Evolutionary conservation across 2,329 filamentous ascomycete genomes (phyloP), one percentile per base, ranked within the genome.

Genomic region (Fusarium sp.): DNA sequence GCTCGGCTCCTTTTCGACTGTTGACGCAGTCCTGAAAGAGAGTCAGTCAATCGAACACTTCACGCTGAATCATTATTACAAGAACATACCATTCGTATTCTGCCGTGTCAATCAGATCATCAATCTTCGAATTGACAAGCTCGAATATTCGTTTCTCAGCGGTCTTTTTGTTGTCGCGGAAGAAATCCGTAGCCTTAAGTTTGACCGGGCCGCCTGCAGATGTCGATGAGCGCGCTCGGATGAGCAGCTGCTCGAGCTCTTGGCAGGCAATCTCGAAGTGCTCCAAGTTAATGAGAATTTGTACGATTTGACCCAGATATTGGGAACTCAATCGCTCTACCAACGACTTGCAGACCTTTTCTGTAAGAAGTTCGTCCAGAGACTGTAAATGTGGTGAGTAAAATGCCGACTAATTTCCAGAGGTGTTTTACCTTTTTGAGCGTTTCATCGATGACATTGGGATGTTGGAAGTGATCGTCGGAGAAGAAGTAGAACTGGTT

Each of bases 401-500:
- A 22, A n/a, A 15, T 7, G n/a, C 7, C 5, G 32, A 15, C 0
- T 9, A 19, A 13, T 17, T 17, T 5, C 4, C 3, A 6, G 6
- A 13, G 15, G 7, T 3, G 5, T 20, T 15, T 67, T 79, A 90
- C 92, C 79, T 90, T 91, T 77, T 91, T 91, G 8, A 99, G 84
- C 1, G 94, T 97, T 68, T 96, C 92, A 70, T 99, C 96, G 70
- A 99, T 97, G 53, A 96, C 87, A 65, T 88, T 90, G 2, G 93
- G 92, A 68, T 97, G 92, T 67, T 96, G 91, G 76, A 98, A 98
- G 76, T 98, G 94, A 75, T 98, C 94, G 74, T 97, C 94, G 10
- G 93, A 94, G 80, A 98, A 99, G 79, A 96, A 94, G 79, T 98
- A 98, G 75, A 99, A 98, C 75, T 98, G 94, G 78, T 97, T 97